Conservation (phyloP, 805 yeast species). For the Yarrowia keelungensis region DNA sequence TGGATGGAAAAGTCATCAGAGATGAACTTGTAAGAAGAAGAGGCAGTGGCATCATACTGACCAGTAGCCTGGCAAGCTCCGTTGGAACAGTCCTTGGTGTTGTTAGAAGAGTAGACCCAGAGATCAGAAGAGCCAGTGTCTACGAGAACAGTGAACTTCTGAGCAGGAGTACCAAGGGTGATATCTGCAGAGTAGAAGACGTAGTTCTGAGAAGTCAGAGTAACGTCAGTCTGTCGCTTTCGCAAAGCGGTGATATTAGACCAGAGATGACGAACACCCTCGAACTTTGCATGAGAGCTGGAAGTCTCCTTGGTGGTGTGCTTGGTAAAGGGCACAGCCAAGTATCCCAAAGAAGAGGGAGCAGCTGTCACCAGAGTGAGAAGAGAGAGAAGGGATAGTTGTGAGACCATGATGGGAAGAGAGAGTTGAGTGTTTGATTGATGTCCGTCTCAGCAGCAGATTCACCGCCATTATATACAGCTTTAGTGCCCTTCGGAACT, state of each 20-base stretch:
- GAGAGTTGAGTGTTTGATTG: background rate
- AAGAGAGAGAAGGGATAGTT: constrained; percentile 18
- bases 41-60: constrained; percentile 35
- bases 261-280: constrained; percentile 18
- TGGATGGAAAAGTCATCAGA: constrained; percentile 44
- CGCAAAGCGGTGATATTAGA: background rate
- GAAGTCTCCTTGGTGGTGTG: background rate
- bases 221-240: constrained; percentile 16
- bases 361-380: constrained; percentile 31
- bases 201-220: constrained; percentile 28
- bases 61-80: constrained; percentile 30
- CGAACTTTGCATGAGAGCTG: constrained; percentile 4
- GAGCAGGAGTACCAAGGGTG: constrained; percentile 63
- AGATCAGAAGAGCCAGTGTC: constrained; percentile 78
- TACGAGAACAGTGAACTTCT: constrained; percentile 60
- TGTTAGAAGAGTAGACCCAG: constrained; percentile 55
- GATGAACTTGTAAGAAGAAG: constrained; percentile 44
- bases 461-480: background rate
- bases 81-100: constrained; percentile 26
- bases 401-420: constrained; percentile 7
- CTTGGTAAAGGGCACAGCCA: constrained; percentile 28
- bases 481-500: background rate
- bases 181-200: constrained; percentile 28
- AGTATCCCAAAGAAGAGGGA: constrained; percentile 13
- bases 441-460: background rate